Conservation (phyloP, 78 protist species). For the Trichosphaerium sp. region DNA sequence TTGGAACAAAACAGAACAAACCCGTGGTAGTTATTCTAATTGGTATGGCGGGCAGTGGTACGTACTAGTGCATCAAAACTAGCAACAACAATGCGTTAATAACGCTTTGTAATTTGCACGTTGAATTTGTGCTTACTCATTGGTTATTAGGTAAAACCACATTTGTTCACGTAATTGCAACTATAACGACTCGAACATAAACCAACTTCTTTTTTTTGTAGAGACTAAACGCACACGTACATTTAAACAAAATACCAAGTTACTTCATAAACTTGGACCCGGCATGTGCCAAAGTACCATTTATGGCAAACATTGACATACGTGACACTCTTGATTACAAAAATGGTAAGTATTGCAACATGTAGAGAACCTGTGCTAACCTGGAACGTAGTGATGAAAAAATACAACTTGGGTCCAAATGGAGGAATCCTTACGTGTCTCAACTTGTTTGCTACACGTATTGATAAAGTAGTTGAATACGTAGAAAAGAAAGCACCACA, state of each 20-base stretch:
- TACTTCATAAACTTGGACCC: conserved; percentile 93
- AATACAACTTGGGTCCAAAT: conserved; percentile 91
- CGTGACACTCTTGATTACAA: conserved; percentile 95
- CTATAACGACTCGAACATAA: not conserved
- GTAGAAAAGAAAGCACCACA: conserved; percentile 60
- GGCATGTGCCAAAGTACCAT: conserved; percentile 77
- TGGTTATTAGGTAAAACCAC: conserved; percentile 97
- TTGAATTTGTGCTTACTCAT: too few species aligned
- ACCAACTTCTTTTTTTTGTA: not conserved
- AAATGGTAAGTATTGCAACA: conserved; percentile 43
- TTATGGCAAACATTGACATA: conserved; percentile 89
- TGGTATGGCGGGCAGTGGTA: conserved; percentile 99
- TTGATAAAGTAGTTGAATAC: conserved; percentile 76
- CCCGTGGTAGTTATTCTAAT: conserved; percentile 71
- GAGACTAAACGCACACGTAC: conserved; percentile 52
- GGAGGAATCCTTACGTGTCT: conserved; percentile 95
- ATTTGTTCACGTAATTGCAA: conserved; percentile 55
- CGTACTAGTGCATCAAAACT: too few species aligned
- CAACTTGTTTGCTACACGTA: conserved; percentile 88
- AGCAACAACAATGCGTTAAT: too few species aligned
- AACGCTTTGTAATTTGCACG: too few species aligned
- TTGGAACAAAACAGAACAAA: conserved; percentile 1
- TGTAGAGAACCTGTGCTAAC: not conserved
- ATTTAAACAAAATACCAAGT: conserved; percentile 21
- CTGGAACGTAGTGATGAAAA: not conserved